Base-by-base conservation (phyloP, 345 rosid species). In the Dipteronia dyeriana region DNA sequence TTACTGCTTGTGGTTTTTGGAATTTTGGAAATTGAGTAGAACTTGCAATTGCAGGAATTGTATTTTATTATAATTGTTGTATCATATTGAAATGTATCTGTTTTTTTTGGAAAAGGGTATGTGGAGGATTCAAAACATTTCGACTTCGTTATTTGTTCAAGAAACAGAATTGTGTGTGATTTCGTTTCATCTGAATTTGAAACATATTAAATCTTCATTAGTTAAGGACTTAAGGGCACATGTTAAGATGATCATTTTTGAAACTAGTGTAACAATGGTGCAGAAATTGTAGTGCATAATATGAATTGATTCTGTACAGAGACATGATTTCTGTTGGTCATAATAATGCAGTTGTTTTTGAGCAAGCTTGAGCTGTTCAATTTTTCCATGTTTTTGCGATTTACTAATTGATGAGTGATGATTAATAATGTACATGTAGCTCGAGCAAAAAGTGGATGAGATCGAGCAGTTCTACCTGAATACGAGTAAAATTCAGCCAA, bases 361-460 rank as follows among this genome's bases (percentile, higher is more conserved):
- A 9, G 54, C 22, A 59, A 19, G 43, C n/a, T 16, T 20, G 39
- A 14, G 53, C 62, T 78, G 54, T 78, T 71, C 31, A 16, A 22
- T 56, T 45, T 61, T 38, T 45, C 13, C 13, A 43, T 22, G 17
- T 59, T 66, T 60, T 13, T 39, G 2, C 34, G 66, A 53, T 13
- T 53, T 68, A 16, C 59, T 72, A 75, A 72, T 9, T 10, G 49
- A 45, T 45, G 4, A 45, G 68, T 56, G 49, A 45, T 45, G 49
- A 45, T 72, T 56, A 20, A 25, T 53, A 25, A 11, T n/a, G 78
- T 66, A 14, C 57, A 39, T 77, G 81, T 79, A 91, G 98, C 90
- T 96, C 20, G 95, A 91, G 90, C 83, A 85, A 68, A 90, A 81
- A 73, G 92, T 94, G 82, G 82, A 86, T 53, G 88, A 86, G 59